Base-by-base conservation (phyloP, 345 rosid genomes). In the Leavenworthia alabamica region DNA sequence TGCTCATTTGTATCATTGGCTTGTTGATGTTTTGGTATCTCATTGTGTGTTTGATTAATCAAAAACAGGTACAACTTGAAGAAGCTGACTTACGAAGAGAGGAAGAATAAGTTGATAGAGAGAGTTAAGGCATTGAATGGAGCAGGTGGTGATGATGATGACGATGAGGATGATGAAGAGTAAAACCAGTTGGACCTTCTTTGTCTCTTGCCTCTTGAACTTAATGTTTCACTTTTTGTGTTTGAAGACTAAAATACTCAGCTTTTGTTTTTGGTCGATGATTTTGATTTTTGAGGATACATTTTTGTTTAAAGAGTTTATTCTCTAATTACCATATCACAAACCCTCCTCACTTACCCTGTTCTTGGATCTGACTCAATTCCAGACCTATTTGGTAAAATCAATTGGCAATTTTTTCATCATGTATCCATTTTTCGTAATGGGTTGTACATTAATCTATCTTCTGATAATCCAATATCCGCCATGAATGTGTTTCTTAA, bases 51-150 rank as follows among this genome's bases (percentile, higher is more conserved):
- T 48, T 6, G n/a, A 33, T 55, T 7, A 13, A 56, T 86, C 45
- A 0, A 19, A 19, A 45, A 79, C 80, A 88, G 97, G 75, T 81
- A 75, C 81, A 85, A 88, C 62, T 66, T 81, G 79, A 90, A 83
- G 85, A 90, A 86, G 71, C 74, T 88, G 14, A 88, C 96, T 0
- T 90, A 86, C 4, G 94, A 90, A 41, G 88, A 88, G 43, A 81
- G 91, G 67, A 91, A 77, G 74, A 78, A 75, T 5, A 81, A 79
- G 77, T 78, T 90, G 91, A 74, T 90, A 0, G 91, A 86, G 54
- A 72, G 97, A 50, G 68, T 90, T 29, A 64, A 63, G 13, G 80
- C 86, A 32, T 81, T 90, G 26, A 88, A 90, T 71, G 84, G 77
- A 52, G 82, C 24, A 19, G 80, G 50, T 3, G 78, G 51, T 11